Evolutionary conservation across 2,329 filamentous ascomycete genomes (phyloP).

Genomic region (Bertia moriformis): DNA sequence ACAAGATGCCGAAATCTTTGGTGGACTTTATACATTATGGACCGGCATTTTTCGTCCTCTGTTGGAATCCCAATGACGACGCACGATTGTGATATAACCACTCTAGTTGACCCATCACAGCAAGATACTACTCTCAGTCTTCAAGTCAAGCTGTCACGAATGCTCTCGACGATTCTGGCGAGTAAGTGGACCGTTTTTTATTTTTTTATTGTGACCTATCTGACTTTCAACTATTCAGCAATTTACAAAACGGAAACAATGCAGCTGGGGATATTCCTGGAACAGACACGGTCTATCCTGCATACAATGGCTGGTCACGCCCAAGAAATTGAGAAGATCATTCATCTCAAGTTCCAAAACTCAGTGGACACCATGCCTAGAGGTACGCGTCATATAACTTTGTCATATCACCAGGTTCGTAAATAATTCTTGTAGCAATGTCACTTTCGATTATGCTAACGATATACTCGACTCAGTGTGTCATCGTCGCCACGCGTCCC

Average conservation of each 20-base stretch:
- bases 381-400: slow-evolving; percentile 18
- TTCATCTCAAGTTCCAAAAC: slow-evolving; percentile 15
- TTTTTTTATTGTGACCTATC: not conserved
- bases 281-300: slow-evolving; percentile 17
- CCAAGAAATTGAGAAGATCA: slow-evolving; percentile 20
- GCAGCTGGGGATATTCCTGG: slow-evolving; percentile 16
- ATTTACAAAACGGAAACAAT: slow-evolving; percentile 19
- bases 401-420: slow-evolving; percentile 22
- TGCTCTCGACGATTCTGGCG: slow-evolving; percentile 18
- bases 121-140: slow-evolving; percentile 15
- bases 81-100: slow-evolving; percentile 7
- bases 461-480: slow-evolving; percentile 12
- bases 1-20: slow-evolving; percentile 19
- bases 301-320: slow-evolving; percentile 20
- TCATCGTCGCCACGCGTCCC: slow-evolving; percentile 21
- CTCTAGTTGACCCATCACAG: slow-evolving; percentile 13
- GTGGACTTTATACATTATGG: slow-evolving; percentile 25
- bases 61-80: slow-evolving; percentile 20
- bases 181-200: slow-evolving; percentile 10
- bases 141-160: slow-evolving; percentile 17
- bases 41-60: slow-evolving; percentile 21
- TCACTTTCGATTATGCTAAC: too few species aligned
- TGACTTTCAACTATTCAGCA: slow-evolving; percentile 8
- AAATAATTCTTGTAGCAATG: not conserved
- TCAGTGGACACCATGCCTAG: slow-evolving; percentile 18